Base-by-base conservation (phyloP, 1,139 yeast species). In the Pichia sp. region DNA sequence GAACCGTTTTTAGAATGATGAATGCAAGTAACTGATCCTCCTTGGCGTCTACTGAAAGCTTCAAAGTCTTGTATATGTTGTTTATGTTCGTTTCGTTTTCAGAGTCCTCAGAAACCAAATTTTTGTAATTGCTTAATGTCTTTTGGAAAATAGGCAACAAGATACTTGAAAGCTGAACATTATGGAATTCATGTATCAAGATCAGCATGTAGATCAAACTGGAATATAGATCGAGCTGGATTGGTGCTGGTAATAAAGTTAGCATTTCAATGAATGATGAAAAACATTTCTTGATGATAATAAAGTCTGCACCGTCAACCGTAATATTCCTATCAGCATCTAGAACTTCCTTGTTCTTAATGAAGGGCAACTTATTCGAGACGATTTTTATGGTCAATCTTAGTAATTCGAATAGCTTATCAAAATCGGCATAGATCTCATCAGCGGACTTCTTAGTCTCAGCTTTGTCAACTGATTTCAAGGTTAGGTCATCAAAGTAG, bases 381-480 rank as follows among this genome's bases (percentile, higher is more conserved):
- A 85, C 61, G 0, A 86, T 80, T 21, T 80, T 64, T 67, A 83
- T 68, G 15, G 74, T 73, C n/a, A 87, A 69, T 47, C 95, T 67
- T 30, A 86, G 62, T 25, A 88, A 64, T 52, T 88, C 96, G 54
- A 87, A 85, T 34, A 85, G 62, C 50, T 84, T 86, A 48, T 84
- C 94, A 39, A 83, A 80, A 32, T 76, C 74, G 23, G 68, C 69
- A 16, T 71, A 69, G 19, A 76, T 59, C 27, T 64, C 63, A 30
- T 56, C 56, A 25, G 30, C 9, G 2, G 42, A 16, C 18, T 33
- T 38, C 5, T 32, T 27, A 7, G 8, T 46, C 42, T 13, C 57
- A 52, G 6, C 50, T 48, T 6, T 53, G 37, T 14, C 21, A 8
- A 13, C 13, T 6, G 18, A 6, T 21, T 28, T 28, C 12, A 40